These are phyloP conservation scores for Volutella citrinella DNA, from an alignment of 2,329 filamentous ascomycete genomes.

Conservation along the genomic window DNA sequence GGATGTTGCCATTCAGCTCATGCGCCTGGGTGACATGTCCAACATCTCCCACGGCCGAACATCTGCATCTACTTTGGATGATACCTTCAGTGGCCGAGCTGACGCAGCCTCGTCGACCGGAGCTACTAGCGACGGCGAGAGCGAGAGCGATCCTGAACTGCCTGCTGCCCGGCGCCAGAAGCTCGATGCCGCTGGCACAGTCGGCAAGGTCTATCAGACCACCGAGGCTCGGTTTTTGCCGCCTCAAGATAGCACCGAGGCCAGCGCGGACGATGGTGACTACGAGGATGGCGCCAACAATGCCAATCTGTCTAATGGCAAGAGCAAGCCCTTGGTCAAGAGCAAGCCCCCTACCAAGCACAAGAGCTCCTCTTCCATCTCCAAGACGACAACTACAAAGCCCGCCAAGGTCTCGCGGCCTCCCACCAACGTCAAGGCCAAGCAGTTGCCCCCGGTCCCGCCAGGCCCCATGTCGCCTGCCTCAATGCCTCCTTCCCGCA, in stretches of 20 bases:
- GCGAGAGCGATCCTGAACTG: constrained; percentile 61
- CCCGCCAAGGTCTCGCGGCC: constrained; percentile 41
- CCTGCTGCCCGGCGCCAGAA: constrained; percentile 59
- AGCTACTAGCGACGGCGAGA: constrained; percentile 76
- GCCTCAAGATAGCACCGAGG: constrained; percentile 45
- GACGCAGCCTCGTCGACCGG: constrained; percentile 82
- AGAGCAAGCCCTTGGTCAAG: constrained; percentile 39
- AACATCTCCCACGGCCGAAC: constrained; percentile 92
- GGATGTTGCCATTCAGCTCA: constrained; percentile 94
- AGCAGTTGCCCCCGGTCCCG: constrained; percentile 44
- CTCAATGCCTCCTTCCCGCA: constrained; percentile 71
- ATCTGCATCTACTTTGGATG: constrained; percentile 88
- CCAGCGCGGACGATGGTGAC: constrained; percentile 33
- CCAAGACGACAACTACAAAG: constrained; percentile 38
- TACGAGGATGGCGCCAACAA: constrained; percentile 32
- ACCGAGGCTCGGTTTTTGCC: constrained; percentile 52
- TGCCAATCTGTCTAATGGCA: constrained; percentile 35
- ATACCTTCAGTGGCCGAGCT: constrained; percentile 86
- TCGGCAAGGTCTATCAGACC: constrained; percentile 48
- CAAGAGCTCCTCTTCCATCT: constrained; percentile 31
- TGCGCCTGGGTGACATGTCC: constrained; percentile 90
- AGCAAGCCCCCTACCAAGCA: constrained; percentile 37
- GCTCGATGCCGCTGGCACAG: constrained; percentile 41
- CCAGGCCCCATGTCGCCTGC: constrained; percentile 57
- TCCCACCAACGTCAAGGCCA: constrained; percentile 41